Evolutionary conservation across 176 grass and related monocot species (phyloP).

Genomic region (Aegilops speltoides): DNA sequence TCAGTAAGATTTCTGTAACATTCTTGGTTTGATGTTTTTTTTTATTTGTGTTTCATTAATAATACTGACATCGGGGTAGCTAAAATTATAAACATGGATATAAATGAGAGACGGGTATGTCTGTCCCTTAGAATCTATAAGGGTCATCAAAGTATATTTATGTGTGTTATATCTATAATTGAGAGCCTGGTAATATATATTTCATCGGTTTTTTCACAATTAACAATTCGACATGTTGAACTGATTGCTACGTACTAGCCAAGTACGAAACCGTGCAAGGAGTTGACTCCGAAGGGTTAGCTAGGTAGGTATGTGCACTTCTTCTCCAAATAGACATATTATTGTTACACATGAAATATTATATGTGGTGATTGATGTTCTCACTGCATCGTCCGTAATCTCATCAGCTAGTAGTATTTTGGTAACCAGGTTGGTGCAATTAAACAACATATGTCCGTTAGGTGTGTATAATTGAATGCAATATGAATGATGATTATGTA

Average conservation of each 20-base stretch:
- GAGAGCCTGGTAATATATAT: not conserved
- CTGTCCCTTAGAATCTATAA: not conserved
- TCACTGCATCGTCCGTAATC: not conserved
- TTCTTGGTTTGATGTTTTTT: no score
- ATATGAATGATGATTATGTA: not conserved
- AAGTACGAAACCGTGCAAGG: not conserved
- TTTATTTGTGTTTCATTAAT: not conserved
- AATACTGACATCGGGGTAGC: not conserved
- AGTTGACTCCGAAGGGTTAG: not conserved
- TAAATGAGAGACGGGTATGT: not conserved
- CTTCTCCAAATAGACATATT: not conserved
- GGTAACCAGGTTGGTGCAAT: not conserved
- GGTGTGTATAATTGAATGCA: not conserved
- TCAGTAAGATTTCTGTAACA: no score
- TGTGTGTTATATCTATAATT: not conserved
- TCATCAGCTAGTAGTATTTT: not conserved
- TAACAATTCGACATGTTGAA: not conserved
- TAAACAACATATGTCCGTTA: not conserved
- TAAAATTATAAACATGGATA: no score
- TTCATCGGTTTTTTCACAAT: not conserved
- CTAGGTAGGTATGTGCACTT: not conserved
- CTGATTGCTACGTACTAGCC: not conserved
- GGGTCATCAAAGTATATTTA: not conserved
- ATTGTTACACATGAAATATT: not conserved
- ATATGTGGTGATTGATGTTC: not conserved